These are phyloP conservation scores for Hypoxylon crocopeplum DNA, from an alignment of 495 filamentous ascomycete species.

Conservation along the genomic window DNA sequence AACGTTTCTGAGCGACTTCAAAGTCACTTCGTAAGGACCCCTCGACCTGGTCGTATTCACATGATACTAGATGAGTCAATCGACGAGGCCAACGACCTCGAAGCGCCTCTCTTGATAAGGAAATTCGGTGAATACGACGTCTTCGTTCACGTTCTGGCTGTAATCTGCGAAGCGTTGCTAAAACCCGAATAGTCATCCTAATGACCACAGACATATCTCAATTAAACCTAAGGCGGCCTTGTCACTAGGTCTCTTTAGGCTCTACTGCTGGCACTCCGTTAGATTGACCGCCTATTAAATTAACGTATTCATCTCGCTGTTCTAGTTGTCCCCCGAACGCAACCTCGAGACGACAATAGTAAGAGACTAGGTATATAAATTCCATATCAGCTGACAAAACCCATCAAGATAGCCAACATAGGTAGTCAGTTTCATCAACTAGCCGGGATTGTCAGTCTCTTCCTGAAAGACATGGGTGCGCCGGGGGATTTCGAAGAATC, in stretches of 20 bases:
- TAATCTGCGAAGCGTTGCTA: not conserved
- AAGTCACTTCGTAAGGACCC: not conserved
- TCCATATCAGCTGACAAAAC: slow-evolving; percentile 26
- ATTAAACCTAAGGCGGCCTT: too few relatives aligned
- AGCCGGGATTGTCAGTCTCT: slow-evolving; percentile 14
- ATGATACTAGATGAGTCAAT: not conserved
- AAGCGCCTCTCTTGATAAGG: slow-evolving; percentile 16
- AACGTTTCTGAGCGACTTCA: not conserved
- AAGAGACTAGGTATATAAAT: slow-evolving; percentile 21
- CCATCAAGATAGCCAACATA: not conserved
- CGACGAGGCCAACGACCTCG: not conserved
- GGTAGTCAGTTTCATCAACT: slow-evolving; percentile 4
- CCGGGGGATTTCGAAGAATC: slow-evolving; percentile 4
- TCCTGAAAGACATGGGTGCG: slow-evolving; percentile 2
- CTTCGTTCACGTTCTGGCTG: slow-evolving; percentile 1
- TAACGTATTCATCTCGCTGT: slow-evolving; percentile 1
- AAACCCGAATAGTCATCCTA: not conserved
- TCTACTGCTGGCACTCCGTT: not conserved
- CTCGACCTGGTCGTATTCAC: slow-evolving; percentile 1
- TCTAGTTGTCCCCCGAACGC: not conserved
- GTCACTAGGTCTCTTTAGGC: not conserved
- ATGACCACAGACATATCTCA: not conserved
- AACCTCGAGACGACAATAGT: slow-evolving; percentile 9
- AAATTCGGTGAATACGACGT: not conserved
- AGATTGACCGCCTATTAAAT: slow-evolving; percentile 27